Evolutionary conservation across 768 basidiomycete species (phyloP).

Genomic region (Phanerochaete carnosa): DNA sequence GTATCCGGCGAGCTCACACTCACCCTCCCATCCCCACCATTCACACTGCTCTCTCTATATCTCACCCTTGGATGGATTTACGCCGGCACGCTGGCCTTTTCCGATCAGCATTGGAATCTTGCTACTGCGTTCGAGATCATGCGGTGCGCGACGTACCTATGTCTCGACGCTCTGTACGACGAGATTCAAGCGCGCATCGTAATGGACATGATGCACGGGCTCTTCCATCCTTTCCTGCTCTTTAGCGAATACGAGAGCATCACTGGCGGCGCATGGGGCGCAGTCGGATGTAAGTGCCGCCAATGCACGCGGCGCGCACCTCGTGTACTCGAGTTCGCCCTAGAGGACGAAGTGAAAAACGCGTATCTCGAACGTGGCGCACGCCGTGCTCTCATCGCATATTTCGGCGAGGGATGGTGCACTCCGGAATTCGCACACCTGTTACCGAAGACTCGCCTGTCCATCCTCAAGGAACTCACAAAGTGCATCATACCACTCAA

Average conservation of each 20-base stretch:
- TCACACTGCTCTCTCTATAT: slow-evolving; percentile 89
- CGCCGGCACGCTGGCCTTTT: slow-evolving; percentile 89
- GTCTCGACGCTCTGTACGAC: slow-evolving; percentile 62
- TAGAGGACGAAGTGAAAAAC: slow-evolving; percentile 74
- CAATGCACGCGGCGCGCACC: slow-evolving; percentile 80
- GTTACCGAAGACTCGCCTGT: slow-evolving; percentile 58
- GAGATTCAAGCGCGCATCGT: slow-evolving; percentile 82
- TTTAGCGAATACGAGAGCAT: slow-evolving; percentile 75
- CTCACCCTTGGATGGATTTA: slow-evolving; percentile 94
- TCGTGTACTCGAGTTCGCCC: slow-evolving; percentile 77
- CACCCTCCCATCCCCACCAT: slow-evolving; percentile 83
- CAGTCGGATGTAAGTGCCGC: slow-evolving; percentile 77
- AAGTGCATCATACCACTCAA: slow-evolving; percentile 65
- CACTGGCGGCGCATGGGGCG: slow-evolving; percentile 74
- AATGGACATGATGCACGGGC: slow-evolving; percentile 85
- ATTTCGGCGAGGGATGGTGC: slow-evolving; percentile 89
- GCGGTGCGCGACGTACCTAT: slow-evolving; percentile 76
- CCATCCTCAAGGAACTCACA: slow-evolving; percentile 67
- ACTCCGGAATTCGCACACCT: slow-evolving; percentile 73
- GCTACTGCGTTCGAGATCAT: slow-evolving; percentile 87
- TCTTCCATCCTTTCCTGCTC: slow-evolving; percentile 77
- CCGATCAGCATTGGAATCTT: slow-evolving; percentile 88
- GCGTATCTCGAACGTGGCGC: slow-evolving; percentile 65
- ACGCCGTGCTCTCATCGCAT: slow-evolving; percentile 68
- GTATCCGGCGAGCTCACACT: slow-evolving; percentile 34